Evolutionary conservation across 495 filamentous ascomycete genomes (phyloP).

Genomic region (Penicillium canariense): DNA sequence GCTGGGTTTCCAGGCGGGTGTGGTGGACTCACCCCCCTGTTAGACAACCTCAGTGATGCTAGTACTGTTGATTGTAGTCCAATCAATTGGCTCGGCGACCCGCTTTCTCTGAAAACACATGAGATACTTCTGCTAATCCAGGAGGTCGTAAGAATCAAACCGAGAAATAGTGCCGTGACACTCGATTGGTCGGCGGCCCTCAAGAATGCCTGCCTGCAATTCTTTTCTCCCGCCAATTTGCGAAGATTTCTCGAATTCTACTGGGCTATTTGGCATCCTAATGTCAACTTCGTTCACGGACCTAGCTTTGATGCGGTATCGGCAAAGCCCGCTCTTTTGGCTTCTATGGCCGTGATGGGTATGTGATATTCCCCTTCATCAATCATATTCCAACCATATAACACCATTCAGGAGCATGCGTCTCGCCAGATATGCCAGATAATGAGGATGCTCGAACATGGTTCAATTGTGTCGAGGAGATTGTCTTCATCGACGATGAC

Average conservation of each 20-base stretch:
- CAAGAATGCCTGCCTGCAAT: constrained; percentile 17
- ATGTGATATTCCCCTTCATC: neutral
- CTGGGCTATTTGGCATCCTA: constrained; percentile 28
- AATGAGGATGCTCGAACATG: constrained; percentile 22
- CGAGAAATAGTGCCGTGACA: constrained; percentile 24
- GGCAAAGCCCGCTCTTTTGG: constrained; percentile 18
- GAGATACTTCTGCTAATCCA: constrained; percentile 24
- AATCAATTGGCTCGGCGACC: constrained; percentile 15
- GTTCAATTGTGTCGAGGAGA: constrained; percentile 27
- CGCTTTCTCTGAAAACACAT: constrained; percentile 23
- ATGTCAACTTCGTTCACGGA: constrained; percentile 24
- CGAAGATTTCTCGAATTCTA: constrained; percentile 16
- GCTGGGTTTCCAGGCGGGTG: neutral
- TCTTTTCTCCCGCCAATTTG: constrained; percentile 24
- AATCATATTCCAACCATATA: neutral
- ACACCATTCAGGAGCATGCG: constrained; percentile 12
- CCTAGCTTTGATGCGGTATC: constrained; percentile 18
- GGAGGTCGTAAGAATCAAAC: constrained; percentile 26
- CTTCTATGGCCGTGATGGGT: constrained; percentile 23
- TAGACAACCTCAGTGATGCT: constrained; percentile 6
- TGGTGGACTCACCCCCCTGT: constrained; percentile 2
- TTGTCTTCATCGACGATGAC: constrained; percentile 24
- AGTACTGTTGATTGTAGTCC: constrained; percentile 1
- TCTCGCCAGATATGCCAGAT: constrained; percentile 21
- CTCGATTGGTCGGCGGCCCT: constrained; percentile 21